phyloP scores from a whole-genome alignment of 768 basidiomycete species.

The Zangia roseola region DNA sequence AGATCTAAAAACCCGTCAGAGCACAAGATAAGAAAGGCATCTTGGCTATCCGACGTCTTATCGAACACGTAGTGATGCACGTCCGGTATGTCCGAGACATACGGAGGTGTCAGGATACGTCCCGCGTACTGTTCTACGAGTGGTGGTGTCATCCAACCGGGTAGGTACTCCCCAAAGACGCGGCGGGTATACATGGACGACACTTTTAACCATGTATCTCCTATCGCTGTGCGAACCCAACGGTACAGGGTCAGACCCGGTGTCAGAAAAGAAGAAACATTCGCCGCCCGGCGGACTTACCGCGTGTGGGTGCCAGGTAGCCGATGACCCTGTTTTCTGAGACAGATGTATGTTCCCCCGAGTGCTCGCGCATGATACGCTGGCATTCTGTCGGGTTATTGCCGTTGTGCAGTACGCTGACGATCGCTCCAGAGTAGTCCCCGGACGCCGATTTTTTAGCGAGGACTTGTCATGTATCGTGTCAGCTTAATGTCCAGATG shows the following conservation, averaged over 20 bases:
- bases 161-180: slow-evolving; percentile 23
- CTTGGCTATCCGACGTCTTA: slow-evolving; percentile 15
- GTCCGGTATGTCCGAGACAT: slow-evolving; percentile 43
- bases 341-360: slow-evolving; percentile 31
- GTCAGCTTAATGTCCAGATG: background rate
- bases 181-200: slow-evolving; percentile 33
- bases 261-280: background rate
- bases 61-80: slow-evolving; percentile 37
- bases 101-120: slow-evolving; percentile 46
- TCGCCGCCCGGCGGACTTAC: slow-evolving; percentile 19
- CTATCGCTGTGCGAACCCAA: slow-evolving; percentile 26
- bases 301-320: slow-evolving; percentile 38
- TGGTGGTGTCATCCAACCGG: slow-evolving; percentile 24
- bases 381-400: slow-evolving; percentile 26
- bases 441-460: slow-evolving; percentile 17
- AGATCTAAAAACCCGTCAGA: slow-evolving; percentile 49
- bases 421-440: slow-evolving; percentile 17
- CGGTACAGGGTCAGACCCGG: slow-evolving; percentile 13
- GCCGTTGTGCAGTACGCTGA: slow-evolving; percentile 33
- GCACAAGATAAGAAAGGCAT: slow-evolving; percentile 38
- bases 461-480: slow-evolving; percentile 14
- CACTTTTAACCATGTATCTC: slow-evolving; percentile 36
- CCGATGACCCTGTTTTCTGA: slow-evolving; percentile 35
- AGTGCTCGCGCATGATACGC: slow-evolving; percentile 31
- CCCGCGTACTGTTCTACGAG: slow-evolving; percentile 23